Evolutionary conservation across 2,329 filamentous ascomycete genomes (phyloP).

Genomic region (Calonectria ilicicola): DNA sequence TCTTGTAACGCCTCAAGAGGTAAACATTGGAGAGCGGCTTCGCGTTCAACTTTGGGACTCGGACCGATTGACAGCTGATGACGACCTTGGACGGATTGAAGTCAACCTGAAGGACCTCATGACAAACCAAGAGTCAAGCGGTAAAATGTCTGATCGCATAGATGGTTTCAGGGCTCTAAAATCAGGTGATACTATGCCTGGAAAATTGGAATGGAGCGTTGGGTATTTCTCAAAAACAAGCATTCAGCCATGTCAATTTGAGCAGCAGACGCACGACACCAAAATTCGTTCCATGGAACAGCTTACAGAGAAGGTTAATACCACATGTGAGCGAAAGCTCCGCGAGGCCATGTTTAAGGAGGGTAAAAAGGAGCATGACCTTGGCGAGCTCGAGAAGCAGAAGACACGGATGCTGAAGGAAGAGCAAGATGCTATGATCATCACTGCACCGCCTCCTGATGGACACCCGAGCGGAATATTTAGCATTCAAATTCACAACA

Average conservation of each 20-base stretch:
- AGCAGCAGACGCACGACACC: slow-evolving; percentile 69
- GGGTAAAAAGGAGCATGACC: slow-evolving; percentile 63
- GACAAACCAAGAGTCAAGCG: slow-evolving; percentile 67
- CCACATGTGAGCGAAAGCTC: slow-evolving; percentile 70
- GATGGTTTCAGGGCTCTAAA: slow-evolving; percentile 76
- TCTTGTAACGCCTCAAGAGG: slow-evolving; percentile 76
- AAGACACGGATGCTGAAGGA: slow-evolving; percentile 74
- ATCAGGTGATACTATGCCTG: slow-evolving; percentile 75
- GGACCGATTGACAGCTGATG: slow-evolving; percentile 78
- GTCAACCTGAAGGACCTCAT: slow-evolving; percentile 75
- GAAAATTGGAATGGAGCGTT: slow-evolving; percentile 76
- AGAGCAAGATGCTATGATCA: slow-evolving; percentile 73
- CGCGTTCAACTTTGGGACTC: slow-evolving; percentile 82
- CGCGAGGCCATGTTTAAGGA: slow-evolving; percentile 67
- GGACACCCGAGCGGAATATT: slow-evolving; percentile 75
- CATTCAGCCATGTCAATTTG: slow-evolving; percentile 71
- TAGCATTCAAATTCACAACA: slow-evolving; percentile 79
- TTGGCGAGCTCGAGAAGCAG: slow-evolving; percentile 75
- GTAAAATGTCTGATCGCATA: slow-evolving; percentile 70
- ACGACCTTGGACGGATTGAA: slow-evolving; percentile 80
- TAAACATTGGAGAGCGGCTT: slow-evolving; percentile 78
- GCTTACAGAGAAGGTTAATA: slow-evolving; percentile 67
- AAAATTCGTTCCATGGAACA: slow-evolving; percentile 68
- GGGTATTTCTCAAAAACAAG: slow-evolving; percentile 78
- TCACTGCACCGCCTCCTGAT: slow-evolving; percentile 73